Conservation (phyloP, 805 yeast species). For the Myxozyma neotropica region DNA sequence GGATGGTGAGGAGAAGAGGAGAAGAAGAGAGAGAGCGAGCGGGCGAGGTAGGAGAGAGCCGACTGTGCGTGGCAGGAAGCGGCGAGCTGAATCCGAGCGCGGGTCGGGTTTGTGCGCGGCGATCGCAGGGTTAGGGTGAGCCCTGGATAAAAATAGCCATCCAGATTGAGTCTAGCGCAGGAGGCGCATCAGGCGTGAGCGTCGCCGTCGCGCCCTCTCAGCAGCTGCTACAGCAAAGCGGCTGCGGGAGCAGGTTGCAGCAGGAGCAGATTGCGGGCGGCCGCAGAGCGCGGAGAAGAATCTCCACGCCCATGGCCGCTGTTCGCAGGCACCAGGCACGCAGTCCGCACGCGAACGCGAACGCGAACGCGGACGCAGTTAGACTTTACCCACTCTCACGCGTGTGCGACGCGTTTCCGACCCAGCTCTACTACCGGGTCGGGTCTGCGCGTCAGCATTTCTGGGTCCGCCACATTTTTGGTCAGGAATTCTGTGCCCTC, state of each 20-base stretch:
- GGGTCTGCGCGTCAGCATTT: not conserved
- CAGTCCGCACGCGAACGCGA: not conserved
- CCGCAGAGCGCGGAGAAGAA: too few species aligned
- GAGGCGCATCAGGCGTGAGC: not conserved
- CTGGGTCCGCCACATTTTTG: not conserved
- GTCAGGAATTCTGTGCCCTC: not conserved
- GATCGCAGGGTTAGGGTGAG: conserved; percentile 12
- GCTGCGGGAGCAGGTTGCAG: too few species aligned
- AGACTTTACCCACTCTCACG: not conserved
- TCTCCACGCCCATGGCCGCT: conserved; percentile 2
- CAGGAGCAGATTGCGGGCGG: too few species aligned
- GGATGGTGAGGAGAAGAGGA: not conserved
- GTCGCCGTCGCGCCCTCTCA: not conserved
- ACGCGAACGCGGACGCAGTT: not conserved
- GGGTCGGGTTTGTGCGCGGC: conserved; percentile 10
- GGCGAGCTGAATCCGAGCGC: conserved; percentile 1
- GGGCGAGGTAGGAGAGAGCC: conserved; percentile 3
- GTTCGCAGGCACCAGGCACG: conserved; percentile 1
- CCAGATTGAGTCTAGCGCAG: not conserved
- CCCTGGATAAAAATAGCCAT: not conserved
- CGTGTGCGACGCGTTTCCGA: conserved; percentile 9
- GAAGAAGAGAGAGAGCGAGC: not conserved
- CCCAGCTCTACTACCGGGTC: not conserved
- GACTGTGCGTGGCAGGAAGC: conserved; percentile 5
- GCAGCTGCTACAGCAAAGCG: too few species aligned